Base-by-base conservation (phyloP, 1,139 yeast genomes). In the Geotrichum europaeum region DNA sequence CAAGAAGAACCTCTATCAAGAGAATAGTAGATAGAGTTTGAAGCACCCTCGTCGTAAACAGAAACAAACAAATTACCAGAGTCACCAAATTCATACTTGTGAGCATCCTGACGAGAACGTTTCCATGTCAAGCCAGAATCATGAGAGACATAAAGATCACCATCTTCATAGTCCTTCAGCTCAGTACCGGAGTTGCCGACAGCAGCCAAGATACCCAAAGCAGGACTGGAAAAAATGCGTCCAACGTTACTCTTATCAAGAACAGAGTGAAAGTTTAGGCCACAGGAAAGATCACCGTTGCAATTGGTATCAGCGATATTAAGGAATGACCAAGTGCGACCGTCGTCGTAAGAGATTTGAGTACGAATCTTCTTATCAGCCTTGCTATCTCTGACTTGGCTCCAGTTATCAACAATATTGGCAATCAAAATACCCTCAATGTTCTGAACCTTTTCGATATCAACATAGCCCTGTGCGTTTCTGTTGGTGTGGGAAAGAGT, bases 61-160 rank as follows among this genome's bases (percentile, higher is more conserved):
- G 91, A 89, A 1, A 88, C 75, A 52, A 89, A 80, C 4, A 89
- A 72, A 70, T 89, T 89, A 56, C 96, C 97, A 62, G 83, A 82
- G 72, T 90, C 96, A 60, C 95, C 96, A 74, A 85, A 86, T 0
- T 86, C 78, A 65, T 82, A 85, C 4, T 79, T 69, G 53, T 84
- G 78, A 1, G 91, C 84, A 50, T 78, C 81, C 50, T 83, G 82
- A 30, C 84, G 68, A 0, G 84, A 81, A 61, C 77, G 71, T 50
- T 73, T 73, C 97, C 97, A 91, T 0, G 85, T 75, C 7, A 79
- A 72, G 25, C 97, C 97, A 49, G 91, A 94, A 73, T 90, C 90
- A 64, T 89, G 79, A 0, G 96, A 88, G 4, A 88, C 69, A 71
- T 79, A 89, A 49, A 77, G 67, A 60, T 76, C 73, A 40, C 76